Conservation (phyloP, 2,329 filamentous ascomycete genomes). For the Aspergillus sergii region DNA sequence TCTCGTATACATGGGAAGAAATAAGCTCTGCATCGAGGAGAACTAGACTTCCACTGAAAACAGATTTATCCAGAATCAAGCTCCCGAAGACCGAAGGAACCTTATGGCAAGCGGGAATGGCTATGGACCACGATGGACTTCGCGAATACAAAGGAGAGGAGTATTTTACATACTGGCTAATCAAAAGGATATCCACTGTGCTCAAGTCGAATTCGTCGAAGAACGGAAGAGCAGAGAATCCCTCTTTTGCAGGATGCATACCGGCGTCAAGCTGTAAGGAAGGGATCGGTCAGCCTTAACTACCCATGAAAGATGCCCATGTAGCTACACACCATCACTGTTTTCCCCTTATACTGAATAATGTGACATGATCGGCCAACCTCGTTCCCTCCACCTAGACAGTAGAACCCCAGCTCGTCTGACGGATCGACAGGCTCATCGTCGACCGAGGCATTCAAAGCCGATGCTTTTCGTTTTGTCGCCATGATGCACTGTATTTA, state of each 20-base stretch:
- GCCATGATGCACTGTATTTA: constrained; percentile 63
- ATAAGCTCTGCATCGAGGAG: not conserved
- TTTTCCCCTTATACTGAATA: constrained; percentile 98
- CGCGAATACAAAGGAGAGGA: constrained; percentile 22
- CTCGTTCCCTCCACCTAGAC: constrained; percentile 92
- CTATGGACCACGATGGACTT: constrained; percentile 11
- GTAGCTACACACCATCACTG: constrained; percentile 79
- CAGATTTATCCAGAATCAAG: not conserved
- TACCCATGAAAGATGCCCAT: not conserved
- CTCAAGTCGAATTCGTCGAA: constrained; percentile 98
- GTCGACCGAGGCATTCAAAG: constrained; percentile 65
- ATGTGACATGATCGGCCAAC: constrained; percentile 97
- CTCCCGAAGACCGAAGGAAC: constrained; percentile 4
- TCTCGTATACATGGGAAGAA: constrained; percentile 39
- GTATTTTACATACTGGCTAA: constrained; percentile 86
- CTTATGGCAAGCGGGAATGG: constrained; percentile 8
- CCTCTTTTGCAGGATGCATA: constrained; percentile 95
- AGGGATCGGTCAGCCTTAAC: constrained; percentile 14
- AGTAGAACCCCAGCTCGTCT: constrained; percentile 92
- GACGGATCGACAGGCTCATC: constrained; percentile 91
- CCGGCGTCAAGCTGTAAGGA: constrained; percentile 81
- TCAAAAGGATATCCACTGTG: constrained; percentile 93
- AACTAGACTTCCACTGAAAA: constrained; percentile 11
- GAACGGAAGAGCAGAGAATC: constrained; percentile 88
- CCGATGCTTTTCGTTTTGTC: constrained; percentile 85